These are phyloP conservation scores for Coriolopsis trogii DNA, from an alignment of 1,284 basidiomycete genomes.

Conservation along the genomic window DNA sequence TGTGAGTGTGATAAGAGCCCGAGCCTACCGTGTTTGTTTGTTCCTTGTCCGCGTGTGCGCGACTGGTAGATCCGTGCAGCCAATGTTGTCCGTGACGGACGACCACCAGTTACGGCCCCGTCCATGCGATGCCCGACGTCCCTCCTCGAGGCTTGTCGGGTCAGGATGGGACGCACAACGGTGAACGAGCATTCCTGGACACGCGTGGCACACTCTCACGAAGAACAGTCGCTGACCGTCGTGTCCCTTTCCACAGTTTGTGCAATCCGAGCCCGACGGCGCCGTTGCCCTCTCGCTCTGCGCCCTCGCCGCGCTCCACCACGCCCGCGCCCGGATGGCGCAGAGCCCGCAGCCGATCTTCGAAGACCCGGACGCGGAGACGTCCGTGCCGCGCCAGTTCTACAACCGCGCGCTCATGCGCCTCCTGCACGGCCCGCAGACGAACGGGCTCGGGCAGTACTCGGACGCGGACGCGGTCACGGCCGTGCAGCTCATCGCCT, in stretches of 20 bases:
- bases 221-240: slow-evolving; percentile 8
- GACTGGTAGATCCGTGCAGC: too few species aligned
- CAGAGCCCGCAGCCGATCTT: slow-evolving; percentile 43
- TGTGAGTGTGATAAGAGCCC: slow-evolving; percentile 42
- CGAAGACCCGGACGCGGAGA: slow-evolving; percentile 57
- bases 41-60: too few species aligned
- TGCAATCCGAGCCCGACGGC: slow-evolving; percentile 66
- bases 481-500: slow-evolving; percentile 72
- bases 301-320: slow-evolving; percentile 75
- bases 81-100: too few species aligned
- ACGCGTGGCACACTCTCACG: neutral
- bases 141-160: too few species aligned
- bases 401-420: slow-evolving; percentile 65
- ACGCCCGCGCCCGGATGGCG: slow-evolving; percentile 59
- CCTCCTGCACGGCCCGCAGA: slow-evolving; percentile 45
- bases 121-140: too few species aligned
- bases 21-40: neutral
- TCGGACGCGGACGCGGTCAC: slow-evolving; percentile 71
- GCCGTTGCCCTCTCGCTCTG: slow-evolving; percentile 71
- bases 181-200: slow-evolving; percentile 23
- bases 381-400: slow-evolving; percentile 64
- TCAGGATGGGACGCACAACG: too few species aligned
- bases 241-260: slow-evolving; percentile 44
- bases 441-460: slow-evolving; percentile 52
- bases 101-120: too few species aligned